Evolutionary conservation across 1,284 basidiomycete genomes (phyloP), one percentile per base, ranked within the genome.

Genomic region (Pyrrhoderma noxium): DNA sequence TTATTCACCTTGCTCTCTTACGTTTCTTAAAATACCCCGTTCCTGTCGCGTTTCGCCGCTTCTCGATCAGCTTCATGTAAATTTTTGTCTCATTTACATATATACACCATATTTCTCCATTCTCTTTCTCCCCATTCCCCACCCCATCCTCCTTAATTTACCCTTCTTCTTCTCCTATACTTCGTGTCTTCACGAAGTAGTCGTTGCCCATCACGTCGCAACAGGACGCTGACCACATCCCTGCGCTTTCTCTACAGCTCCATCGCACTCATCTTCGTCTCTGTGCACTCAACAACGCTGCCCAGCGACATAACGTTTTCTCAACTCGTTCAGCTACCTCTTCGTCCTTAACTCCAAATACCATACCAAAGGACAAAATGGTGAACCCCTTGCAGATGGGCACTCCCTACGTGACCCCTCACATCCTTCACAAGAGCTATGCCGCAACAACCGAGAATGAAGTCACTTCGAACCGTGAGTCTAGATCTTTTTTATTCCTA

Each of bases 401-500:
- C 38, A 86, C 85, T 5, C 87, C 87, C 61, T 88, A 89, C 65
- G 84, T 88, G 51, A 89, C 87, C 57, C 86, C 87, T 38, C 85
- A 87, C 67, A 89, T 89, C 68, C 80, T 86, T 61, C 86, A 89
- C 75, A 85, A 82, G 65, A 69, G 83, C 69, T 89, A 89, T 68
- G 85, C 85, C 3, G 83, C 87, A 64, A 70, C 79, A 3, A 70
- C 72, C 58, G 85, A 88, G 66, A 69, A 75, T 49, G 84, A 89
- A 64, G 64, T 70, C 52, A 71, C 69, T 52, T 75, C 74, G 56
- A 77, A 73, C 40, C 72, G 86, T 89, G 68, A 56, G 79, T 72
- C 36, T 38, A 31, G 27, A 49, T 34, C 42, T 42, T 39, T 41
- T n/a, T n/a, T n/a, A n/a, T n/a, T n/a, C n/a, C n/a, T n/a, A n/a